Conservation (phyloP, 2,329 filamentous ascomycete genomes). For the Fusarium falciforme region DNA sequence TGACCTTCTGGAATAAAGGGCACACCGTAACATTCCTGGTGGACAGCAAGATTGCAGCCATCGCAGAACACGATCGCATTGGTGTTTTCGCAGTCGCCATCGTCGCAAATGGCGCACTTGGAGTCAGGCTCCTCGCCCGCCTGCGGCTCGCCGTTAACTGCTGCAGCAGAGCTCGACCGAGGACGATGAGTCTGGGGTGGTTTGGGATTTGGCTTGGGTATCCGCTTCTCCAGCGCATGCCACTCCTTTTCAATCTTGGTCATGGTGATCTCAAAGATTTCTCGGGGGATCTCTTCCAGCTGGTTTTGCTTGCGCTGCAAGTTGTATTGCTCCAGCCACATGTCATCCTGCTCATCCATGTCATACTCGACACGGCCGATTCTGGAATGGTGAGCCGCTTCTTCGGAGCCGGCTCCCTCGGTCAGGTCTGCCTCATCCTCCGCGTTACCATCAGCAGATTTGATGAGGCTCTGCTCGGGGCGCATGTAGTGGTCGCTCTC, state of each 20-base stretch:
- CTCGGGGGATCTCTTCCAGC: constrained; percentile 86
- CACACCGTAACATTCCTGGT: constrained; percentile 98
- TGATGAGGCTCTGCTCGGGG: constrained; percentile 78
- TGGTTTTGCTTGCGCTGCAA: constrained; percentile 77
- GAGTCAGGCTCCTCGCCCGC: constrained; percentile 92
- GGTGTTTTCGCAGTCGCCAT: constrained; percentile 99
- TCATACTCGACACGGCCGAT: constrained; percentile 96
- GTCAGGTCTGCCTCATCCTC: constrained; percentile 69
- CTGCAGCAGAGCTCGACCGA: constrained; percentile 91
- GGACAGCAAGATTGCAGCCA: constrained; percentile 95
- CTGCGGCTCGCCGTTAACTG: constrained; percentile 88
- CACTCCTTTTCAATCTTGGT: constrained; percentile 99
- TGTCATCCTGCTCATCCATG: constrained; percentile 99
- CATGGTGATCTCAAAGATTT: constrained; percentile 97
- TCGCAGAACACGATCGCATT: constrained; percentile 99
- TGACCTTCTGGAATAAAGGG: constrained; percentile 99
- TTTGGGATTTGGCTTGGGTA: constrained; percentile 96
- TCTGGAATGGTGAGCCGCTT: constrained; percentile 48
- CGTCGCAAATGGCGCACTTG: constrained; percentile 97
- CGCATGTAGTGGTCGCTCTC: constrained; percentile 90
- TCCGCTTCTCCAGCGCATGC: constrained; percentile 94
- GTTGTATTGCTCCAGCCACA: constrained; percentile 92
- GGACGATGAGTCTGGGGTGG: constrained; percentile 94
- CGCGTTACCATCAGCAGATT: constrained; percentile 67
- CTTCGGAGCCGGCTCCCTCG: constrained; percentile 44